Evolutionary conservation across 345 rosid species (phyloP), one percentile per base, ranked within the genome.

Genomic region (Excoecaria agallocha): DNA sequence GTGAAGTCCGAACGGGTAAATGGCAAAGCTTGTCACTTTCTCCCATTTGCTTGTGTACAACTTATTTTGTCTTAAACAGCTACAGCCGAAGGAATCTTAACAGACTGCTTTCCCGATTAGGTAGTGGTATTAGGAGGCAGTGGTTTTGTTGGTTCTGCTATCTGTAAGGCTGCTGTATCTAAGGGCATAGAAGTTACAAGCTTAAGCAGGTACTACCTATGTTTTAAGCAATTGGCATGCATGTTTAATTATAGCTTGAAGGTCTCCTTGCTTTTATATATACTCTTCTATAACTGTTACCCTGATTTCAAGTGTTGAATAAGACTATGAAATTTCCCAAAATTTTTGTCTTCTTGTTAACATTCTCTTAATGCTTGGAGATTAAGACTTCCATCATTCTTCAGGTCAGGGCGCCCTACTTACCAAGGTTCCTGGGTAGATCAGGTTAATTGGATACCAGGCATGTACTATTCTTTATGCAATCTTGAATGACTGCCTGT

Each of bases 121-220:
- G 85, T 94, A 84, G 97, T 94, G 13, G 98, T 94, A 69, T 71
- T 92, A 41, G 97, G 97, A 77, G 97, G 97, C 78, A 92, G 68
- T 61, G 95, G 98, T 69, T 94, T 89, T 72, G 97, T 92, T 79
- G 98, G 97, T 63, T 92, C 98, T 74, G 92, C 98, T 69, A 86
- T 94, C 46, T 94, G 97, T 79, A 94, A 91, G 87, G 93, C 93
- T 75, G 93, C 97, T 62, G 90, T 92, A 64, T 87, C 89, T 71
- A 86, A 86, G 62, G 95, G 97, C 74, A 84, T 94, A 20, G 98
- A 94, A 77, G 93, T 88, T 72, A 73, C 84, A n/a, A 94, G 97
- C 85, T 81, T 94, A 6, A 92, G 85, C 97, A 94, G 98, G 98
- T 94, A 37, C 8, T 41, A 65, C 45, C 64, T 66, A 20, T 55